phyloP scores from a whole-genome alignment of 1,139 yeast species.

The Zygosaccharomyces pseudobailii region DNA sequence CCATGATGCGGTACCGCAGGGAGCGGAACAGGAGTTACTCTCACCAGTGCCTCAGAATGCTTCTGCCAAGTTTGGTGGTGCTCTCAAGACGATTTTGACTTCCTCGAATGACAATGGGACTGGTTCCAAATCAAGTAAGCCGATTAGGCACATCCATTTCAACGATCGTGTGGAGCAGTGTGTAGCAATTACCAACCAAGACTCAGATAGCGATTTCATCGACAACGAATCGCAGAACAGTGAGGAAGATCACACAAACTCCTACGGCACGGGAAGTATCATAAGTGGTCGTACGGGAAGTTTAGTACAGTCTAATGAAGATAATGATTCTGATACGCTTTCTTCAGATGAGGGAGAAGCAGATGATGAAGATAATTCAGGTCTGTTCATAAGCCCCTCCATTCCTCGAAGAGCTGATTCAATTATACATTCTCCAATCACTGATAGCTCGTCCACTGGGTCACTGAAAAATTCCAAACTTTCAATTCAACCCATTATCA shows the following conservation, averaged over 20 bases:
- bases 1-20: neutral
- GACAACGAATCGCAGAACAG: conserved; percentile 32
- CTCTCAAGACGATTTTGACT: conserved; percentile 16
- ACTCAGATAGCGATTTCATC: conserved; percentile 37
- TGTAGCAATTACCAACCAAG: conserved; percentile 55
- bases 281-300: conserved; percentile 7
- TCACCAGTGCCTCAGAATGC: neutral
- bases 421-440: conserved; percentile 21
- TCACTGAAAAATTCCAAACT: conserved; percentile 25
- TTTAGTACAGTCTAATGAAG: conserved; percentile 10
- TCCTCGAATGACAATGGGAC: conserved; percentile 12
- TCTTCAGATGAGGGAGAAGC: conserved; percentile 32
- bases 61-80: neutral
- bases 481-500: conserved; percentile 51
- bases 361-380: conserved; percentile 35
- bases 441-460: conserved; percentile 34
- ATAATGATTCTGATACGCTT: conserved; percentile 21
- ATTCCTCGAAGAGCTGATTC: conserved; percentile 27
- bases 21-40: neutral
- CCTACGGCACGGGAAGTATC: conserved; percentile 20
- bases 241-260: conserved; percentile 18
- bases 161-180: conserved; percentile 93
- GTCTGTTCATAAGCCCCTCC: conserved; percentile 36
- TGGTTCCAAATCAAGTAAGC: conserved; percentile 33
- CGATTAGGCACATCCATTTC: conserved; percentile 69